Evolutionary conservation across 306 rosid species (phyloP).

Genomic region (Purshia tridentata): DNA sequence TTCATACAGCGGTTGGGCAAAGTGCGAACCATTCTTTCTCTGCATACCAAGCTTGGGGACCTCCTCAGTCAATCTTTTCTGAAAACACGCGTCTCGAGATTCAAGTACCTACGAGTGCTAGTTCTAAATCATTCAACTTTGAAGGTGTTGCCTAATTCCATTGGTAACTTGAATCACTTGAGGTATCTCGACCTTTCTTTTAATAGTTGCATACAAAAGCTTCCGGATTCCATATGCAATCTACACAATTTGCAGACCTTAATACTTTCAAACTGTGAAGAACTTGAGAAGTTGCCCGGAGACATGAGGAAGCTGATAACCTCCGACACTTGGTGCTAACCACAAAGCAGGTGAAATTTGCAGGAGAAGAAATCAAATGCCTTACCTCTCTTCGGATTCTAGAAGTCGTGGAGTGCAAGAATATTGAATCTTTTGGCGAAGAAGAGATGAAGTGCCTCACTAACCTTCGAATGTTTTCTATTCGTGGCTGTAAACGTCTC

Average conservation of each 20-base stretch:
- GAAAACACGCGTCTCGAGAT: constrained; percentile 7
- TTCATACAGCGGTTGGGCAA: neutral
- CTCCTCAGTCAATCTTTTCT: neutral
- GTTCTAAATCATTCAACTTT: constrained; percentile 11
- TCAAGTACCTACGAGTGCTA: constrained; percentile 20
- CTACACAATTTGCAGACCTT: constrained; percentile 32
- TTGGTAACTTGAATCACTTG: constrained; percentile 20
- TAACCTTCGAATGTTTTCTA: constrained; percentile 6
- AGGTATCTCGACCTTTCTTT: constrained; percentile 20
- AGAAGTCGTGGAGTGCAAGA: neutral
- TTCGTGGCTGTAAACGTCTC: constrained; percentile 14
- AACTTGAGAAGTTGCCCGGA: constrained; percentile 31
- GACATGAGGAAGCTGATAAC: constrained; percentile 22
- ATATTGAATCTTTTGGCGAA: neutral
- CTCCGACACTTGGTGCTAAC: constrained; percentile 26
- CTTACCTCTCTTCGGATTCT: constrained; percentile 25
- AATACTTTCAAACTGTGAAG: constrained; percentile 8
- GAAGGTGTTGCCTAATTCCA: constrained; percentile 16
- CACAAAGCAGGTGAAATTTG: constrained; percentile 12
- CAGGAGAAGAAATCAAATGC: constrained; percentile 17
- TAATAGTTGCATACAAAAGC: neutral
- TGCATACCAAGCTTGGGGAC: too few relatives aligned
- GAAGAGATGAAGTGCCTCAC: constrained; percentile 20
- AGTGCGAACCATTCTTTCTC: constrained; percentile 7
- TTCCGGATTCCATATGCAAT: constrained; percentile 30